Percentiles rank a stretch among this genome's conserved stretches.
Conservation (phyloP, 2,329 filamentous ascomycete genomes). For the Claviceps digitariae region DNA sequence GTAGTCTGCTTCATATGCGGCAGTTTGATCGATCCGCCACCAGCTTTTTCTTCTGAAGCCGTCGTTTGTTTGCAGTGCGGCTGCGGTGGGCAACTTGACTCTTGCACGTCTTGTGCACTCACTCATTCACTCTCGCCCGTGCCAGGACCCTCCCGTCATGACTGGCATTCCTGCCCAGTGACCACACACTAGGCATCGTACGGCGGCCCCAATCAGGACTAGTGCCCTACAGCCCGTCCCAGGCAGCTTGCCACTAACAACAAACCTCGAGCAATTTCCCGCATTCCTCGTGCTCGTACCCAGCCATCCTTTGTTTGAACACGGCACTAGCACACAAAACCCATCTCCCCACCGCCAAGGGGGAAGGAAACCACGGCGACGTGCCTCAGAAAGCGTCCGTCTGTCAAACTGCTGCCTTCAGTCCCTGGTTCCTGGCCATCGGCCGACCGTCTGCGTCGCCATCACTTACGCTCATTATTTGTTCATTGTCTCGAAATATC, state of each 20-base stretch:
- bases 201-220: slow-evolving; percentile 6
- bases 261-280: slow-evolving; percentile 24
- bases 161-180: not conserved
- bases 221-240: slow-evolving; percentile 10
- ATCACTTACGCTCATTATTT: slow-evolving; percentile 9
- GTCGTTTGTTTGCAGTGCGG: no score
- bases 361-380: slow-evolving; percentile 4
- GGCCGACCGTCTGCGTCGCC: slow-evolving; percentile 2
- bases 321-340: not conserved
- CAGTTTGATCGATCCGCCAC: no score
- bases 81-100: no score
- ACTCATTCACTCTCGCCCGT: no score
- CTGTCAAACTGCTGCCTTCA: not conserved
- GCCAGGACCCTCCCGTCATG: not conserved
- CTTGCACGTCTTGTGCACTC: not conserved
- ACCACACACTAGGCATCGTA: not conserved
- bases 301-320: slow-evolving; percentile 7
- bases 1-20: not conserved
- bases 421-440: not conserved
- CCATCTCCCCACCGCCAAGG: slow-evolving; percentile 4
- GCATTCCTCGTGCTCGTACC: slow-evolving; percentile 14
- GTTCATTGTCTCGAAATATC: slow-evolving; percentile 2
- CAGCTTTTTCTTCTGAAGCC: no score
- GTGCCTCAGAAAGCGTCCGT: not conserved
- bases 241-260: slow-evolving; percentile 12